Conservation (phyloP, 2,329 filamentous ascomycete species). For the Epichloe typhina region DNA sequence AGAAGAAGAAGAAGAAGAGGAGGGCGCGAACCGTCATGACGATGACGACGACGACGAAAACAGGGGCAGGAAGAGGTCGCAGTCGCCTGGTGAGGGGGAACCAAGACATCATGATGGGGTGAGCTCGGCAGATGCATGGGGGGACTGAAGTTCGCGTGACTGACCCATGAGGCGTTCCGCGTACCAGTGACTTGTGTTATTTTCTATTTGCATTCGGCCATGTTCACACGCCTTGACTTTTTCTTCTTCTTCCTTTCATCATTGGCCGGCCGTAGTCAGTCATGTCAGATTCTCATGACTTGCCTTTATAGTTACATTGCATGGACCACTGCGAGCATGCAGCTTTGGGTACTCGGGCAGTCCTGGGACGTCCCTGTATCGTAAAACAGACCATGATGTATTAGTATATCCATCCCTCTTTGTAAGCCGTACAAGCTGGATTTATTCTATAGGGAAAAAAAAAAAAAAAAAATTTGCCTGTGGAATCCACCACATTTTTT, state of each 20-base stretch:
- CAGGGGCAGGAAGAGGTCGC: not conserved
- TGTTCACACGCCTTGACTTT: not conserved
- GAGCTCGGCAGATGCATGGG: slow-evolving; percentile 1
- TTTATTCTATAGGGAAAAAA: too few relatives aligned
- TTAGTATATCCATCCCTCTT: not conserved
- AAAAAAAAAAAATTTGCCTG: too few relatives aligned
- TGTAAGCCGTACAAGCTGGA: not conserved
- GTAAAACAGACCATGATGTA: not conserved
- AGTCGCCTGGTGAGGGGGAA: not conserved
- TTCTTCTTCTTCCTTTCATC: not conserved
- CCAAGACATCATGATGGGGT: not conserved
- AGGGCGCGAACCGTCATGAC: not conserved
- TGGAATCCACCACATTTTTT: too few relatives aligned
- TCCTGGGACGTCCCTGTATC: too few relatives aligned
- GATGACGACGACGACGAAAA: too few relatives aligned
- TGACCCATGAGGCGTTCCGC: not conserved
- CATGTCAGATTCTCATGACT: not conserved
- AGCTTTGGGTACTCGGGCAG: not conserved
- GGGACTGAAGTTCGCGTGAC: not conserved
- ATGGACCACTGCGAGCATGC: not conserved
- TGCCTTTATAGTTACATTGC: not conserved
- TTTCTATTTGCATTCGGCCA: too few relatives aligned
- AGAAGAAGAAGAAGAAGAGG: not conserved
- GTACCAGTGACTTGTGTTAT: too few relatives aligned
- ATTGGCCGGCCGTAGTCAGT: not conserved